Evolutionary conservation across 75 land plant genomes (phyloP), one percentile per base, ranked within the genome.

Genomic region (Selaginella tamariscina): DNA sequence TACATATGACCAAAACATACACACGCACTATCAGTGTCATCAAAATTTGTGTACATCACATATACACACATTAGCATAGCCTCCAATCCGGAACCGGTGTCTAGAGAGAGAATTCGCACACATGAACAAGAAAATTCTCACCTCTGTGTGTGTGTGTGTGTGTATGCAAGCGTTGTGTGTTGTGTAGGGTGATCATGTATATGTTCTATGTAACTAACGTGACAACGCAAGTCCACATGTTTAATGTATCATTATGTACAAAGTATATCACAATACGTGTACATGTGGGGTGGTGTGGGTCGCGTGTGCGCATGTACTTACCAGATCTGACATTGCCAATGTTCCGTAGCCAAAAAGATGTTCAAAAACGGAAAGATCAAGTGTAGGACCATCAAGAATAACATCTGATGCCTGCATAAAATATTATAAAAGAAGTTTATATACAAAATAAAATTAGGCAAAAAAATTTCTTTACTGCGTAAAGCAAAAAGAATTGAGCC

Each of bases 401-500:
- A 15, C 49, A 5, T 39, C 49, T 5, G 49, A 39, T 5, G 49
- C 49, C 49, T 39, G 49, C 11, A 39, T 39, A 39, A 5, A 39
- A 15, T 39, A 39, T 5, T 39, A 39, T 39, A 39, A 5, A 15
- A 39, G 15, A 39, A 5, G 49, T 5, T 5, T 39, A 5, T 15
- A 39, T 15, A 5, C 49, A 15, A 39, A 39, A 39, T 5, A 39
- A 39, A 32, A n/a, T n/a, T n/a, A n/a, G n/a, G n/a, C n/a, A n/a
- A 15, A 68, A 32, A 76, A 15, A 68, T 24, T 32, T 9, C 33
- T 79, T 79, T 74, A 94, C 99, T 76, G 68, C 78, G 72, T 90
- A 82, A 31, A 94, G 77, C 1, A 80, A 82, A 79, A 82, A 90
- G 72, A 94, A 70, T 33, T 82, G 82, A n/a, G 81, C 72, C 77